A percentile compares a stretch with the other conserved stretches of the same genome.
Conservation (phyloP, 2,329 filamentous ascomycete genomes). For the Nannizzia gypsea region DNA sequence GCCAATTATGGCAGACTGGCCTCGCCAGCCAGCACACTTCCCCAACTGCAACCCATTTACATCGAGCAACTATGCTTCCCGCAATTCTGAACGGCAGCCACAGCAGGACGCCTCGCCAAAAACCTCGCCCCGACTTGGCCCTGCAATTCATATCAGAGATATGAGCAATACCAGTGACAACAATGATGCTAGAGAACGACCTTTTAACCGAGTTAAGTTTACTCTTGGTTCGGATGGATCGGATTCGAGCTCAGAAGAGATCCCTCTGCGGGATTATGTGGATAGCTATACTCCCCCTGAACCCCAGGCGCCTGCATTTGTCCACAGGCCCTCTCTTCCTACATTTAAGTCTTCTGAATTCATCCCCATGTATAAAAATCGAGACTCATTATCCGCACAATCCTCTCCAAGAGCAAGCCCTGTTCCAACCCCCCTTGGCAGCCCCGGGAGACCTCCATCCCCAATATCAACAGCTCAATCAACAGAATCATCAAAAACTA, state of each 20-base stretch:
- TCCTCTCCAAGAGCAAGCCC: not conserved
- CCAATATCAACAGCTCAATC: not conserved
- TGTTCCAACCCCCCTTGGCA: not conserved
- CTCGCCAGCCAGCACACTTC: not conserved
- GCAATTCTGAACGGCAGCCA: not conserved
- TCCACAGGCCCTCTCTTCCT: not conserved
- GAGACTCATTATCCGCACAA: not conserved
- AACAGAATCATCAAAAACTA: constrained; percentile 10
- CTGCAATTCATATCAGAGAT: not conserved
- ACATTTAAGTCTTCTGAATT: not conserved
- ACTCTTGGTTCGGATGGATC: constrained; percentile 5
- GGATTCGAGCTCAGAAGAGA: not conserved
- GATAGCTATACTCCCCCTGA: not conserved
- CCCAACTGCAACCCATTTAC: not conserved
- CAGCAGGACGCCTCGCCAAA: not conserved
- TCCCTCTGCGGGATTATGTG: not conserved
- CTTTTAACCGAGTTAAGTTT: constrained; percentile 7
- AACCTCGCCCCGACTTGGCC: not conserved
- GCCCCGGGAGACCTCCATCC: not conserved
- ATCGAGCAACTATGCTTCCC: not conserved
- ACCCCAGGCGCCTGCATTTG: not conserved
- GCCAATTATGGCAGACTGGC: not conserved
- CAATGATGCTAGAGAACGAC: not conserved
- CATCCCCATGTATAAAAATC: not conserved
- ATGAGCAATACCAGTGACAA: constrained; percentile 23